These are phyloP conservation scores for Cryphonectria japonica DNA, from an alignment of 2,329 filamentous ascomycete genomes.

Conservation along the genomic window DNA sequence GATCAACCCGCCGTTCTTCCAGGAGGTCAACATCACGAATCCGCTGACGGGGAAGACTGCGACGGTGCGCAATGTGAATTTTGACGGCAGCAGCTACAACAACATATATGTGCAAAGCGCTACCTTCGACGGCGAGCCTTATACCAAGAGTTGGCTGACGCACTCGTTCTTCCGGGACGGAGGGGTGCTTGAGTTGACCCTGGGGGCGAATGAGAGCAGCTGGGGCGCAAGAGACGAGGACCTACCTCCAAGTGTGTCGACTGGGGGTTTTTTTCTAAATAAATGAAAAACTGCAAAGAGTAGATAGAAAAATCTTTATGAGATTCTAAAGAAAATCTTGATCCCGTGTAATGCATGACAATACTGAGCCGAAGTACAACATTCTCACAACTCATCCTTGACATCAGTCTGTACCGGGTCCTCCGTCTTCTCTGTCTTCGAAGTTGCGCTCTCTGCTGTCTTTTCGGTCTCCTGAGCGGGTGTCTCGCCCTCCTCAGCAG, in stretches of 20 bases:
- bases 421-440: neutral
- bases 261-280: slow-evolving; percentile 15
- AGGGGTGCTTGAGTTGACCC: slow-evolving; percentile 57
- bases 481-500: neutral
- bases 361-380: neutral
- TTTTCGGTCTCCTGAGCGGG: neutral
- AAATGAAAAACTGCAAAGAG: no score
- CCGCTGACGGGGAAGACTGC: slow-evolving; percentile 58
- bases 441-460: neutral
- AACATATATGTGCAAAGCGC: slow-evolving; percentile 63
- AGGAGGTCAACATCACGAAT: slow-evolving; percentile 55
- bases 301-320: neutral
- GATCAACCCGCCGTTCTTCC: slow-evolving; percentile 65
- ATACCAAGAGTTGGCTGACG: slow-evolving; percentile 62
- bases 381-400: slow-evolving; percentile 27
- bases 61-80: slow-evolving; percentile 59
- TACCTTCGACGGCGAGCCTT: slow-evolving; percentile 57
- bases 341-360: neutral
- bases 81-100: slow-evolving; percentile 54
- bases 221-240: slow-evolving; percentile 57
- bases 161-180: slow-evolving; percentile 64
- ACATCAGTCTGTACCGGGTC: slow-evolving; percentile 14
- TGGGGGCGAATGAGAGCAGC: slow-evolving; percentile 54
- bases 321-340: neutral
- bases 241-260: slow-evolving; percentile 51